phyloP scores from a whole-genome alignment of 306 rosid genomes.

The Alnus glutinosa region DNA sequence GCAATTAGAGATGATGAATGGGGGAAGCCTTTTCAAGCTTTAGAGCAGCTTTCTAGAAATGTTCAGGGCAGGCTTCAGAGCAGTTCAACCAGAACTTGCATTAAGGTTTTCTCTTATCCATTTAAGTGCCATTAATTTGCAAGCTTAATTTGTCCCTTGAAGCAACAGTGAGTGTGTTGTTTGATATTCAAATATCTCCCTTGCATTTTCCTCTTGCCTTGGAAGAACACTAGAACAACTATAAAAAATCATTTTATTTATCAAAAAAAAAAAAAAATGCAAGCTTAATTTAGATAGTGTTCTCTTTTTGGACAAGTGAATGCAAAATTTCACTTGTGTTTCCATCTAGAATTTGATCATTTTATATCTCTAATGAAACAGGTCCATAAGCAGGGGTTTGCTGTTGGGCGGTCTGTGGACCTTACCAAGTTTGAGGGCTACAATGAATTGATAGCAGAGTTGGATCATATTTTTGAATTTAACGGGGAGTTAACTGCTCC shows the following conservation, averaged over 20 bases:
- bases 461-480: constrained; percentile 55
- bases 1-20: constrained; percentile 20
- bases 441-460: constrained; percentile 47
- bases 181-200: too few species aligned
- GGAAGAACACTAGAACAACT: too few species aligned
- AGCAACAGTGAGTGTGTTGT: too few species aligned
- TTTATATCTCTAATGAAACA: constrained; percentile 10
- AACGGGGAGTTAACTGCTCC: constrained; percentile 47
- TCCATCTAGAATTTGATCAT: not conserved
- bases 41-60: constrained; percentile 25
- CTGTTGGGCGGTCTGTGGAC: constrained; percentile 60
- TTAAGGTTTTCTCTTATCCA: constrained; percentile 34
- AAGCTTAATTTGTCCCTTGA: not conserved
- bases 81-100: constrained; percentile 53
- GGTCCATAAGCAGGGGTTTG: constrained; percentile 64
- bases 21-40: constrained; percentile 28
- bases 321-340: not conserved
- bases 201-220: too few species aligned
- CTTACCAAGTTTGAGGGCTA: constrained; percentile 55
- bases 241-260: too few species aligned
- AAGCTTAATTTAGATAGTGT: not conserved
- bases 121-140: not conserved
- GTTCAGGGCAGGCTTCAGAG: constrained; percentile 34
- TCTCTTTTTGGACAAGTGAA: not conserved
- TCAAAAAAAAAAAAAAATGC: too few species aligned